phyloP scores from a whole-genome alignment of 2,329 filamentous ascomycete species.

The Verticillium nonalfalfae region DNA sequence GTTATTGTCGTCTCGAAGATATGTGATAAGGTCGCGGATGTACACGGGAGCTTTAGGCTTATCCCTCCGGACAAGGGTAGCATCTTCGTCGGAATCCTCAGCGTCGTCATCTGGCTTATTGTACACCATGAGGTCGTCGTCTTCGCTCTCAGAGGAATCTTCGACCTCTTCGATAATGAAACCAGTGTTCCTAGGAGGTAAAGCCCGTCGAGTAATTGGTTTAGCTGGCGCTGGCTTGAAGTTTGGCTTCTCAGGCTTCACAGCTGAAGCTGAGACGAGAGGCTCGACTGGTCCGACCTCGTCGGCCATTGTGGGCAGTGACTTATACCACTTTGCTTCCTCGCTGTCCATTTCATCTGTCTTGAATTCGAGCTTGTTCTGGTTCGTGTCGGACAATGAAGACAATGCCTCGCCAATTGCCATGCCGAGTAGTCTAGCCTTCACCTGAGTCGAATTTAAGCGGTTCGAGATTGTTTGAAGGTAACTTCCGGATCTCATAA shows the following conservation, averaged over 20 bases:
- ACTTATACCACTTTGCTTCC: constrained; percentile 72
- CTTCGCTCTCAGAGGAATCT: constrained; percentile 52
- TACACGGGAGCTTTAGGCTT: constrained; percentile 86
- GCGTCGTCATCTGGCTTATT: constrained; percentile 81
- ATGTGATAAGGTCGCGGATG: constrained; percentile 74
- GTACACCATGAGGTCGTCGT: constrained; percentile 69
- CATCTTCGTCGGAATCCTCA: constrained; percentile 90
- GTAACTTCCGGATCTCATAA: constrained; percentile 67
- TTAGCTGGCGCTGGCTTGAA: constrained; percentile 9
- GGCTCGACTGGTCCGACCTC: constrained; percentile 49
- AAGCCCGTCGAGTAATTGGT: constrained; percentile 18
- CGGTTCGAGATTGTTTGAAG: constrained; percentile 79
- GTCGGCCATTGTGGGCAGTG: constrained; percentile 58
- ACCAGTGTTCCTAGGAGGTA: constrained; percentile 23
- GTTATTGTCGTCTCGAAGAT: constrained; percentile 73
- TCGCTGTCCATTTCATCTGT: constrained; percentile 69
- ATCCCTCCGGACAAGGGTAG: constrained; percentile 76
- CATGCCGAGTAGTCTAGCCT: constrained; percentile 82
- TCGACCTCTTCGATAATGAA: constrained; percentile 62
- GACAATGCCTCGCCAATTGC: constrained; percentile 71
- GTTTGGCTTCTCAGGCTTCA: constrained; percentile 8
- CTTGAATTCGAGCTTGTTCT: constrained; percentile 74
- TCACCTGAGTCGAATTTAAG: constrained; percentile 67
- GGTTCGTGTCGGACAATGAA: constrained; percentile 57
- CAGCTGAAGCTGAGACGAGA: constrained; percentile 27